phyloP scores from a whole-genome alignment of 2,329 filamentous ascomycete species.

The Huntiella bhutanensis region DNA sequence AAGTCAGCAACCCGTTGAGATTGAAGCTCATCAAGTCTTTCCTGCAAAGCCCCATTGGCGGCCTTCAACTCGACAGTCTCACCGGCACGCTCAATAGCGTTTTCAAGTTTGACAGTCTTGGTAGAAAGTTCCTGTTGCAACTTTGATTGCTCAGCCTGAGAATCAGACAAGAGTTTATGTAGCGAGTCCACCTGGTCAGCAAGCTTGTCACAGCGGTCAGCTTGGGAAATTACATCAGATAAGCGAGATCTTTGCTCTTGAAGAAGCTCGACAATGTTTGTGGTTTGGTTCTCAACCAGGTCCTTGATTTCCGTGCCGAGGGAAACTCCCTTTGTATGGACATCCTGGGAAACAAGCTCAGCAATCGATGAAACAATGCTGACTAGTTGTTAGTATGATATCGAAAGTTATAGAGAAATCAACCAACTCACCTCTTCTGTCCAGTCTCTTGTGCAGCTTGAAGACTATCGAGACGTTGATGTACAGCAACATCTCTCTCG shows the following conservation, averaged over 20 bases:
- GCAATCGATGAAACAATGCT: slow-evolving; percentile 7
- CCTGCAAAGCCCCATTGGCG: slow-evolving; percentile 2
- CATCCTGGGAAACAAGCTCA: neutral
- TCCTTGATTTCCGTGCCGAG: neutral
- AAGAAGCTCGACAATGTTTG: neutral
- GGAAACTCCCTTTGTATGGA: neutral
- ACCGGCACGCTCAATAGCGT: slow-evolving; percentile 1
- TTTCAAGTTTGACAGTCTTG: slow-evolving; percentile 4
- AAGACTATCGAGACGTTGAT: neutral
- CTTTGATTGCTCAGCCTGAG: neutral
- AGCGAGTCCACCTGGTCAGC: slow-evolving; percentile 2
- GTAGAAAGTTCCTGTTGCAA: slow-evolving; percentile 5
- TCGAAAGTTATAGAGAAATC: no score
- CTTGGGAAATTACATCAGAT: neutral
- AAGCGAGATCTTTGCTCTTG: neutral
- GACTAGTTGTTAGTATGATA: neutral
- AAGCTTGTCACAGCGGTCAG: neutral
- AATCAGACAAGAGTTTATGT: slow-evolving; percentile 4
- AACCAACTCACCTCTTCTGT: no score
- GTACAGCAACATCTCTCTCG: neutral
- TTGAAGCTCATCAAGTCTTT: neutral
- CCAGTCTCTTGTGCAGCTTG: no score
- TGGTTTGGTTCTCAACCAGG: neutral
- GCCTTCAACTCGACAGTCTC: slow-evolving; percentile 2
- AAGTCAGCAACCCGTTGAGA: neutral